Evolutionary conservation across 768 basidiomycete genomes (phyloP), one percentile per base, ranked within the genome.

Genomic region (Royoungia palumana): DNA sequence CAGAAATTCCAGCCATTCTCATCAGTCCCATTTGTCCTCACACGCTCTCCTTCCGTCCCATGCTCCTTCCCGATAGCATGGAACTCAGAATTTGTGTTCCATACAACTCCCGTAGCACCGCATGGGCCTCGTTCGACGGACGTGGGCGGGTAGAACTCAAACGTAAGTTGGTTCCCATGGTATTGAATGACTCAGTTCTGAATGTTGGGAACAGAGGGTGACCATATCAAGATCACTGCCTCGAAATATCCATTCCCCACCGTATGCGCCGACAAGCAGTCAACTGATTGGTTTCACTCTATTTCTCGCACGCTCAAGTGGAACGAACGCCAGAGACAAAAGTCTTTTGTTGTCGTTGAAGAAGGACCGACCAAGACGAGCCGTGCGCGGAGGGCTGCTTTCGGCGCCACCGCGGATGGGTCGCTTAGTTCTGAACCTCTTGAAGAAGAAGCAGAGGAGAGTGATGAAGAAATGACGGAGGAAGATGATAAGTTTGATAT

Each of bases 11-110:
- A 1, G 91, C 96, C 1, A 77, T 99, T 47, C 75, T 98, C 51
- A 95, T 99, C 59, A 94, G 94, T 2, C 96, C 96, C 6, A 94
- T 99, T 53, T 98, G 95, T 65, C 96, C 96, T 0, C 96, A 99
- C 65, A 99, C 96, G 0, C 79, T 99, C 13, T 97, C 94, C 22
- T 99, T 99, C 79, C 82, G 96, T 37, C 96, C 96, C 4, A 98
- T 99, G 94, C 81, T 99, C 6, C 75, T 99, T 20, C 96, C 96
- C 7, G 96, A 99, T 63, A 94, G 88, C 62, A 97, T 98, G 93
- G 95, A 98, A 62, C 77, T 99, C 34, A 84, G 96, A 5, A 91
- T 99, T 28, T 97, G 95, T 59, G 96, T 99, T n/a, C 96, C 96
- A 9, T 98, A 92, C 74, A 97, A 98, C 68, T 96, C 94, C 20